A percentile compares a stretch with the other conserved stretches of the same genome.
Conservation (phyloP, 495 filamentous ascomycete genomes). For the Aspergillus affinis region DNA sequence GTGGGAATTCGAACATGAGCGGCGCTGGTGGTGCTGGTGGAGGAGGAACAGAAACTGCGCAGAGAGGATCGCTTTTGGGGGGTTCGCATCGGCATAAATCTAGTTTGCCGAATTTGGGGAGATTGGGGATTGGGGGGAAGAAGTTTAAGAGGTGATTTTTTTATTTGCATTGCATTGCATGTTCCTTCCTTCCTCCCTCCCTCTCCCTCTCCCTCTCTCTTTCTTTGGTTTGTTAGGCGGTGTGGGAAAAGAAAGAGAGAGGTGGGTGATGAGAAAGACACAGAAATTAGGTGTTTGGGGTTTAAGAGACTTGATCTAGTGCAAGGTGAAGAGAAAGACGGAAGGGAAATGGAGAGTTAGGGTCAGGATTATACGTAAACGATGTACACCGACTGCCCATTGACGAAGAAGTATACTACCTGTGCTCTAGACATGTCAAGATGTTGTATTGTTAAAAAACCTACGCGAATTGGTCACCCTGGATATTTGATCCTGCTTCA, state of each 20-base stretch:
- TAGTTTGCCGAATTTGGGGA: slow-evolving; percentile 67
- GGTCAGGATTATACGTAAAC: background rate
- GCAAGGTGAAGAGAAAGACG: background rate
- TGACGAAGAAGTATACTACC: background rate
- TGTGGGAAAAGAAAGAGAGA: background rate
- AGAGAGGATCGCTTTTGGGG: slow-evolving; percentile 35
- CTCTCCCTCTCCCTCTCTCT: too few relatives aligned
- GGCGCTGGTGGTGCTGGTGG: slow-evolving; percentile 16
- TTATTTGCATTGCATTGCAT: background rate
- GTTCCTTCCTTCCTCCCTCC: too few relatives aligned
- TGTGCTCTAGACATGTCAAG: background rate
- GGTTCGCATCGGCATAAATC: slow-evolving; percentile 56
- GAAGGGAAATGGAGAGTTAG: background rate
- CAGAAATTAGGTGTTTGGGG: background rate
- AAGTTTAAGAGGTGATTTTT: slow-evolving; percentile 44
- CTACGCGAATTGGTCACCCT: background rate
- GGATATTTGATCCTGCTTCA: too few relatives aligned
- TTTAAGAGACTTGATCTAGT: background rate
- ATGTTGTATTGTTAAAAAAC: background rate
- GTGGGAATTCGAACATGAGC: slow-evolving; percentile 3
- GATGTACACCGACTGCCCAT: background rate
- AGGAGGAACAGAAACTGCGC: slow-evolving; percentile 13
- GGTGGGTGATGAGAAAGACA: background rate
- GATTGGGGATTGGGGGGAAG: slow-evolving; percentile 64
- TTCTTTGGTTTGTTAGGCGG: background rate